Conservation (phyloP, 805 yeast species). For the Starmerella vaccinii region DNA sequence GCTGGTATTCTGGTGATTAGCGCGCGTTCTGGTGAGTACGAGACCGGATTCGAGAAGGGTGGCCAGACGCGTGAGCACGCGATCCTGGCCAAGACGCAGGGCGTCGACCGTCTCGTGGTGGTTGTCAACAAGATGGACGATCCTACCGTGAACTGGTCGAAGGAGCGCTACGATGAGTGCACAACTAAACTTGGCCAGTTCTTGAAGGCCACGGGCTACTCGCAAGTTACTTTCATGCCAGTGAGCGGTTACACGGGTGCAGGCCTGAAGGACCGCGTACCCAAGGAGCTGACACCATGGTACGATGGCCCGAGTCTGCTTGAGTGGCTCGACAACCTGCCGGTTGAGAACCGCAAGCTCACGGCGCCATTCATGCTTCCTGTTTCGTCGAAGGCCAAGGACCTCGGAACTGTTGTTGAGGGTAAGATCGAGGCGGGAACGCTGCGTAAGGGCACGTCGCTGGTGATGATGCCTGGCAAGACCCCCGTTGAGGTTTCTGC, state of each 20-base stretch:
- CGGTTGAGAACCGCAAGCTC: constrained; percentile 70
- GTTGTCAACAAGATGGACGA: constrained; percentile 99
- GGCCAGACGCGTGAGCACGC: constrained; percentile 99
- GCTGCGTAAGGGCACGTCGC: constrained; percentile 62
- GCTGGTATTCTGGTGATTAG: constrained; percentile 94
- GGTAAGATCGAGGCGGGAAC: constrained; percentile 97
- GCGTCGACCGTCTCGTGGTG: constrained; percentile 86
- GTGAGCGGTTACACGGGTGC: constrained; percentile 98
- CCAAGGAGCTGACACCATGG: constrained; percentile 73
- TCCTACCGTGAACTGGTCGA: constrained; percentile 90
- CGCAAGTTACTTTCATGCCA: constrained; percentile 87
- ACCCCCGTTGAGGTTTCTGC: constrained; percentile 71
- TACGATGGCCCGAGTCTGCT: constrained; percentile 84
- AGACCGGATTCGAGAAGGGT: constrained; percentile 97
- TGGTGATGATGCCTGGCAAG: constrained; percentile 89
- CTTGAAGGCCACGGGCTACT: constrained; percentile 77
- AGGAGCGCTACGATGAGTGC: constrained; percentile 94
- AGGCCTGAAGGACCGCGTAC: constrained; percentile 80
- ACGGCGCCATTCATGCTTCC: constrained; percentile 98
- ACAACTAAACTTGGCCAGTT: constrained; percentile 65
- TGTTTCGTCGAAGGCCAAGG: constrained; percentile 86
- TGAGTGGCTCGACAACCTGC: constrained; percentile 78
- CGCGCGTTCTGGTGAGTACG: constrained; percentile 98
- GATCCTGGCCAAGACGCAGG: constrained; percentile 92
- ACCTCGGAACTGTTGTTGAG: constrained; percentile 93